phyloP scores from a whole-genome alignment of 2,329 filamentous ascomycete genomes.

The Colletotrichum coccodes region DNA sequence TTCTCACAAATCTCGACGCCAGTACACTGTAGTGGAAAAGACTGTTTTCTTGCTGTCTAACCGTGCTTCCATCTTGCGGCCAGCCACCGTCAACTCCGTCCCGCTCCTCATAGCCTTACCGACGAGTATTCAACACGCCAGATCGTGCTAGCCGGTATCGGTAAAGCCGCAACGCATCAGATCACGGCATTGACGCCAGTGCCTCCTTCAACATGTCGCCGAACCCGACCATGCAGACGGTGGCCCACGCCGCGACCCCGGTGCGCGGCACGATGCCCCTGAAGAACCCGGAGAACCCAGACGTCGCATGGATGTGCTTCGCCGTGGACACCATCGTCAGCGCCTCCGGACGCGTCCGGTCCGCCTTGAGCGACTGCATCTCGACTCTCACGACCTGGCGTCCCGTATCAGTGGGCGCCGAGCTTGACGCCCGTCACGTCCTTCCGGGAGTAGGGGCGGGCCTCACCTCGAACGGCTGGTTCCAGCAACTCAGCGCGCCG shows the following conservation, averaged over 20 bases:
- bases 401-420: not conserved
- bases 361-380: constrained; percentile 23
- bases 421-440: too few species aligned
- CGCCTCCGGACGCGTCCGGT: not conserved
- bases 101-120: too few species aligned
- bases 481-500: constrained; percentile 31
- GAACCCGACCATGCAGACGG: constrained; percentile 18
- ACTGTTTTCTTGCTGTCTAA: too few species aligned
- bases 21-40: too few species aligned
- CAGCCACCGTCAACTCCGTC: too few species aligned
- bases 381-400: constrained; percentile 1
- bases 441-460: too few species aligned
- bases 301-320: constrained; percentile 18
- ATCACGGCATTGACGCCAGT: not conserved
- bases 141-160: too few species aligned
- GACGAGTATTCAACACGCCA: too few species aligned
- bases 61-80: too few species aligned
- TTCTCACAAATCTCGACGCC: too few species aligned
- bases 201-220: constrained; percentile 17
- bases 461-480: constrained; percentile 32
- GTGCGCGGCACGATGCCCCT: constrained; percentile 2
- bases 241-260: constrained; percentile 22
- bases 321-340: constrained; percentile 11
- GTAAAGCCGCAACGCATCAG: not conserved
- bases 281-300: constrained; percentile 19